Evolutionary conservation across 148 eudicot genomes (phyloP).

Genomic region (Fallopia convolvulus): DNA sequence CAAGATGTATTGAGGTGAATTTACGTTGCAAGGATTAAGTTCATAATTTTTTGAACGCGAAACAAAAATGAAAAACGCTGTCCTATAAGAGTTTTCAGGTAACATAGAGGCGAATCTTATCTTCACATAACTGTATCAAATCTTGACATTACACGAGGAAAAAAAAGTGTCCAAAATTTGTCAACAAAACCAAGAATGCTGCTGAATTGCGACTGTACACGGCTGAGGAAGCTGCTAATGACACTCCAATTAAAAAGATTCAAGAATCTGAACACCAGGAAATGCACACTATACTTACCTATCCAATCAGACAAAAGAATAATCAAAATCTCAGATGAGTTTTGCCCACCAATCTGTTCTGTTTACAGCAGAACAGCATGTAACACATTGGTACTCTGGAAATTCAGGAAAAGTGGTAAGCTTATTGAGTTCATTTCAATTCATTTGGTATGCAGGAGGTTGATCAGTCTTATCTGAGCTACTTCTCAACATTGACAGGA

Average conservation of each 20-base stretch:
- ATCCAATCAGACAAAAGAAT: not conserved
- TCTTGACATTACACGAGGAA: not conserved
- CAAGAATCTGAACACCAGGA: not conserved
- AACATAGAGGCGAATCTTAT: not conserved
- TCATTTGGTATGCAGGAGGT: slow-evolving; percentile 53
- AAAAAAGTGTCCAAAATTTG: not conserved
- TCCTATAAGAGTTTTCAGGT: too few relatives aligned
- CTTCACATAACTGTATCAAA: slow-evolving; percentile 1
- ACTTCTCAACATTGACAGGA: slow-evolving; percentile 43
- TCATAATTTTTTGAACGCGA: too few relatives aligned
- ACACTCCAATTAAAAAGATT: not conserved
- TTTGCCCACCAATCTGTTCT: slow-evolving; percentile 6
- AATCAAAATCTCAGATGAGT: slow-evolving; percentile 11
- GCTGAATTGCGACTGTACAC: not conserved
- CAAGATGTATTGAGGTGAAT: not conserved
- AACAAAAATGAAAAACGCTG: too few relatives aligned
- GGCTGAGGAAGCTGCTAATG: not conserved
- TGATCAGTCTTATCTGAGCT: slow-evolving; percentile 22
- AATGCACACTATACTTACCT: slow-evolving; percentile 7
- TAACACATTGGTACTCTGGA: not conserved
- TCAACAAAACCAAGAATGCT: slow-evolving; percentile 7
- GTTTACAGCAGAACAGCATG: not conserved
- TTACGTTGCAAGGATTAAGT: too few relatives aligned
- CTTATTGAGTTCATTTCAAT: slow-evolving; percentile 14
- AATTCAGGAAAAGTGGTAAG: not conserved